A percentile compares a stretch with the other conserved stretches of the same genome.
Evolutionary conservation across 2,329 filamentous ascomycete species (phyloP).

Genomic region (Moelleriella libera): DNA sequence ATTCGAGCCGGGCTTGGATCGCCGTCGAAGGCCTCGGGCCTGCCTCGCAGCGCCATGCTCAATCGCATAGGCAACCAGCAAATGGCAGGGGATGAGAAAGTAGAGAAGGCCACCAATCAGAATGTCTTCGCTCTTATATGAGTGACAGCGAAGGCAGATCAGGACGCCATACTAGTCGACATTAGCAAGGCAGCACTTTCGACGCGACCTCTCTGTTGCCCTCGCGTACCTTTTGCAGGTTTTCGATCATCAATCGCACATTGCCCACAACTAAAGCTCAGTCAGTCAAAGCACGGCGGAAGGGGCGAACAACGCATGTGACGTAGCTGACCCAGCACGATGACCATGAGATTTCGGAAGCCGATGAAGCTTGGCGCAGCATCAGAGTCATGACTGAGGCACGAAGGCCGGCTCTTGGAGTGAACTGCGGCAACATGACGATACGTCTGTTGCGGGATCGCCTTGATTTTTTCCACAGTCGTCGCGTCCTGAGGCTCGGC

Average conservation of each 20-base stretch:
- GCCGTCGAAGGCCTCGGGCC: constrained; percentile 53
- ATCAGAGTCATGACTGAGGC: constrained; percentile 70
- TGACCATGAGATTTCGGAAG: constrained; percentile 91
- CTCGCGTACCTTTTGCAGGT: constrained; percentile 66
- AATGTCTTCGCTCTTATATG: constrained; percentile 68
- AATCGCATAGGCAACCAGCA: constrained; percentile 82
- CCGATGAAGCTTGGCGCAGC: constrained; percentile 74
- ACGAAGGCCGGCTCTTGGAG: constrained; percentile 55
- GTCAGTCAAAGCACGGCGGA: not conserved
- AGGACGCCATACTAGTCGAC: constrained; percentile 72
- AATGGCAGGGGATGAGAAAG: constrained; percentile 76
- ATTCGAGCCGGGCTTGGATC: constrained; percentile 29
- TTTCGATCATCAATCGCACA: constrained; percentile 86
- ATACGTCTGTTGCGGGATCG: constrained; percentile 47
- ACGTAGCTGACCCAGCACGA: constrained; percentile 57
- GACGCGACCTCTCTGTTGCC: no score
- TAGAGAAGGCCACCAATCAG: constrained; percentile 66
- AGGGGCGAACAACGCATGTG: no score
- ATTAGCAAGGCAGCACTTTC: no score
- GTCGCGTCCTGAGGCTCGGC: constrained; percentile 10
- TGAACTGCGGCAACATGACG: constrained; percentile 87
- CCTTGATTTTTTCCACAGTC: constrained; percentile 9
- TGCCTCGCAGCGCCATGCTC: constrained; percentile 72
- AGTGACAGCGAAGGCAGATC: constrained; percentile 81
- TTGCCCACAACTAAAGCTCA: constrained; percentile 68